A percentile compares a stretch with the other conserved stretches of the same genome.
Evolutionary conservation across 805 yeast genomes (phyloP).

Genomic region (Saccharomycopsis sp.): DNA sequence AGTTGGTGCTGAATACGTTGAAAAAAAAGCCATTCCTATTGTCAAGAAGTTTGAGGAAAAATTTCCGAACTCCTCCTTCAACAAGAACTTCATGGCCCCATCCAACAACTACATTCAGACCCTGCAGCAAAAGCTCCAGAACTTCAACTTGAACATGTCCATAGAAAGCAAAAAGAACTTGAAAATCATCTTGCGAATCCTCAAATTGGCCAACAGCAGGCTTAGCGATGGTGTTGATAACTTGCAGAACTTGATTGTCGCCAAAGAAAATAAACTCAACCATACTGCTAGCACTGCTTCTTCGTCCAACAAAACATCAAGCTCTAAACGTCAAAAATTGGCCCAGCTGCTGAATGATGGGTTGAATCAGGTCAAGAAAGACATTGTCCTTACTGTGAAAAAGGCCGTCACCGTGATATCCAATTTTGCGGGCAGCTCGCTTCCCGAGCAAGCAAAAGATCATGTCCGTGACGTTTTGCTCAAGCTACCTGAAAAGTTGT

Average conservation of each 20-base stretch:
- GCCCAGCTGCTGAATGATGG: conserved; percentile 12
- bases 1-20: conserved; percentile 21
- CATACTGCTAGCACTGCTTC: conserved; percentile 15
- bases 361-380: conserved; percentile 52
- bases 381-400: conserved; percentile 80
- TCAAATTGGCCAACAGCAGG: conserved; percentile 73
- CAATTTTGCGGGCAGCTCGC: conserved; percentile 66
- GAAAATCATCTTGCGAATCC: conserved; percentile 68
- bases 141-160: conserved; percentile 32
- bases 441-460: conserved; percentile 71
- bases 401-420: conserved; percentile 82
- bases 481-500: conserved; percentile 68
- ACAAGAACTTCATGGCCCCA: not conserved
- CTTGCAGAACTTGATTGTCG: conserved; percentile 45
- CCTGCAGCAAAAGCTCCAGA: conserved; percentile 18
- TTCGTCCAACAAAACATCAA: not conserved
- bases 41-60: conserved; percentile 14
- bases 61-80: conserved; percentile 13
- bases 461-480: conserved; percentile 74
- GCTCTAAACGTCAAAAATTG: not conserved
- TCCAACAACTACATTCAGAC: conserved; percentile 9
- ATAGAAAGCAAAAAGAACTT: conserved; percentile 68
- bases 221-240: conserved; percentile 56
- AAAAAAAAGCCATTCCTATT: conserved; percentile 20
- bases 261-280: conserved; percentile 34